A percentile compares a stretch with the other conserved stretches of the same genome.
phyloP scores from a whole-genome alignment of 1,284 basidiomycete genomes.

The Ustilago xerochloae region DNA sequence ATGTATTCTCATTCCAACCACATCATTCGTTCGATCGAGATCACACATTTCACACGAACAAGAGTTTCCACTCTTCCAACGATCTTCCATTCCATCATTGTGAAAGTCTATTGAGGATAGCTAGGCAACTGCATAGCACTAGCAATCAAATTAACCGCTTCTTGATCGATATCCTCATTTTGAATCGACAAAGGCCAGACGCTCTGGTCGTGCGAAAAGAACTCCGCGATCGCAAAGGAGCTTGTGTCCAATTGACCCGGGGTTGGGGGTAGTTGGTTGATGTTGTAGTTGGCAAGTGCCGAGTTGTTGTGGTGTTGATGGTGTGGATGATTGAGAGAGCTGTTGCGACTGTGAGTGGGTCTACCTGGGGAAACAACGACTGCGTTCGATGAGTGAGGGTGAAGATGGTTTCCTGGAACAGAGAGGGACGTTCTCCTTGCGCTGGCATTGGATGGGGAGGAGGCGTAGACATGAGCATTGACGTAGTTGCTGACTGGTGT shows the following conservation, averaged over 20 bases:
- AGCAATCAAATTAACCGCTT: slow-evolving; percentile 40
- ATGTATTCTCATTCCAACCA: too few species aligned
- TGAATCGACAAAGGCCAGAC: slow-evolving; percentile 47
- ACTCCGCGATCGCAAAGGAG: slow-evolving; percentile 44
- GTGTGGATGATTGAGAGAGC: slow-evolving; percentile 13
- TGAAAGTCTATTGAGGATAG: slow-evolving; percentile 9
- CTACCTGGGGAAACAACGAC: slow-evolving; percentile 2
- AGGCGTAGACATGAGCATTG: neutral
- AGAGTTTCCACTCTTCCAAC: neutral
- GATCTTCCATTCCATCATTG: neutral
- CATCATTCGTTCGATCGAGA: too few species aligned
- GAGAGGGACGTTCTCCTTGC: neutral
- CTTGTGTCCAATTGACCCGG: slow-evolving; percentile 41
- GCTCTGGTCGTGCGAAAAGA: slow-evolving; percentile 48
- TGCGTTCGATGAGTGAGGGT: slow-evolving; percentile 1
- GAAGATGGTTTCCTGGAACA: neutral
- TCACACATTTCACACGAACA: too few species aligned
- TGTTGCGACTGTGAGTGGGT: slow-evolving; percentile 1
- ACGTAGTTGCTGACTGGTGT: slow-evolving; percentile 6
- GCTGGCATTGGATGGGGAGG: neutral
- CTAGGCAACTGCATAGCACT: slow-evolving; percentile 40
- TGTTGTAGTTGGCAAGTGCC: neutral
- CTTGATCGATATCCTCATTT: slow-evolving; percentile 47
- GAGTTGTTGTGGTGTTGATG: neutral
- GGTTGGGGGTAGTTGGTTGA: slow-evolving; percentile 14